A percentile compares a stretch with the other conserved stretches of the same genome.
Conservation (phyloP, 1,139 yeast genomes). For the Yamadazyma dendronema region DNA sequence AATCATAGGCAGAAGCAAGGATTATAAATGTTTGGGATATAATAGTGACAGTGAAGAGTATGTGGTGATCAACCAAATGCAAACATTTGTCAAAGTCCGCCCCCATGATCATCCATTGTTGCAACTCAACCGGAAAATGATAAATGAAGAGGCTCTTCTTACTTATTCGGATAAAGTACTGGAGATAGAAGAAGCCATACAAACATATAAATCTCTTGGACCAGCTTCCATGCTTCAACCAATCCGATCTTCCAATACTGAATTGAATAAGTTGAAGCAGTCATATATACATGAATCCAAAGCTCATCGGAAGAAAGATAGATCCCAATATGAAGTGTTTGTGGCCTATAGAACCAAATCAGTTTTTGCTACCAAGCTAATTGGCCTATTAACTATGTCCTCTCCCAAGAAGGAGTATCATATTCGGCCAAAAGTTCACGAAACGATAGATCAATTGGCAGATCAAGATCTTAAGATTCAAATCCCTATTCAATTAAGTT, state of each 20-base stretch:
- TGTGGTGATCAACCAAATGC: conserved; percentile 36
- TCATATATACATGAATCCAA: conserved; percentile 26
- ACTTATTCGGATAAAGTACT: conserved; percentile 26
- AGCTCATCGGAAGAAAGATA: conserved; percentile 8
- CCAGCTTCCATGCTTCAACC: neutral
- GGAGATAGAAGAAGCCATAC: conserved; percentile 26
- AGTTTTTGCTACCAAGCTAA: conserved; percentile 29
- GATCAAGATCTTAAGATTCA: conserved; percentile 16
- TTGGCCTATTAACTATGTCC: conserved; percentile 34
- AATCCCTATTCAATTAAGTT: conserved; percentile 29
- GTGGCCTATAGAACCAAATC: conserved; percentile 30
- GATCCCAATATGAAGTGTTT: conserved; percentile 28
- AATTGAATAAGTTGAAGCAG: conserved; percentile 31
- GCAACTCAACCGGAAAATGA: conserved; percentile 30
- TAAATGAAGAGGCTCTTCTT: conserved; percentile 32
- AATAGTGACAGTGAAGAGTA: conserved; percentile 27
- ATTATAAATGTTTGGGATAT: conserved; percentile 23
- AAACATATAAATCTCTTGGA: conserved; percentile 21
- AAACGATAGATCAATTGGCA: conserved; percentile 8
- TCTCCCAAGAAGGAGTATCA: conserved; percentile 30
- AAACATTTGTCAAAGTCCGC: conserved; percentile 26
- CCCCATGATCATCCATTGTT: conserved; percentile 25
- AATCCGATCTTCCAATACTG: conserved; percentile 12
- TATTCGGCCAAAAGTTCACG: conserved; percentile 12
- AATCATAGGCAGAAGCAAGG: conserved; percentile 34